Percentiles rank a stretch among this genome's conserved stretches.
phyloP scores from a whole-genome alignment of 192 early-diverging fungal genomes.

The Rhizophagus sp. region DNA sequence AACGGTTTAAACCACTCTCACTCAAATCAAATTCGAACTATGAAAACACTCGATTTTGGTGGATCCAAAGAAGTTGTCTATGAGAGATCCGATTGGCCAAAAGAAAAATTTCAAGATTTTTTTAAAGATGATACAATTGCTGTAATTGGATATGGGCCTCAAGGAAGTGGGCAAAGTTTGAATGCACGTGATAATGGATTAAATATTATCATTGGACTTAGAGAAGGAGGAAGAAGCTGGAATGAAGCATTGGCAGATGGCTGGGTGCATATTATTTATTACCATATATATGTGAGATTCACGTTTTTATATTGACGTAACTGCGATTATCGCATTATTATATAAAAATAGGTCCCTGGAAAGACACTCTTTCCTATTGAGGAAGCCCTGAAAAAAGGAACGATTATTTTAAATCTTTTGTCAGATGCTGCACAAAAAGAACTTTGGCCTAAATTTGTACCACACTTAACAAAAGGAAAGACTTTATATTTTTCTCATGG shows the following conservation, averaged over 20 bases:
- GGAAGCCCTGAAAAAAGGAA: conserved; percentile 88
- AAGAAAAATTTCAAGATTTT: conserved; percentile 85
- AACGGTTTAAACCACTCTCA: neutral
- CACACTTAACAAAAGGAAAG: conserved; percentile 92
- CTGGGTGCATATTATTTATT: conserved; percentile 57
- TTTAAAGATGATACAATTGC: conserved; percentile 94
- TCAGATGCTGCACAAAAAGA: conserved; percentile 96
- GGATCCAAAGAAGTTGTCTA: conserved; percentile 90
- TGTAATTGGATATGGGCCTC: conserved; percentile 93
- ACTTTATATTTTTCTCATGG: conserved; percentile 98
- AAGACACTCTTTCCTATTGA: conserved; percentile 93
- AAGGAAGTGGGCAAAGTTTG: conserved; percentile 91
- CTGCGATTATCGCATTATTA: neutral
- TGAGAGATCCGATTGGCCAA: conserved; percentile 93
- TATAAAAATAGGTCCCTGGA: conserved; percentile 62
- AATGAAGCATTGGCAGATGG: conserved; percentile 91
- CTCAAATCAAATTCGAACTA: conserved; percentile 60
- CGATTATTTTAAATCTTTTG: conserved; percentile 91
- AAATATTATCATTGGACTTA: conserved; percentile 93
- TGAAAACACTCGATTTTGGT: conserved; percentile 96
- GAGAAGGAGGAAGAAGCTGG: conserved; percentile 89
- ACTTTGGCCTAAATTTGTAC: conserved; percentile 84
- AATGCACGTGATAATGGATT: conserved; percentile 96
- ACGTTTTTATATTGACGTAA: neutral
- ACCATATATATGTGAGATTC: neutral